Evolutionary conservation across 805 yeast species (phyloP), one percentile per base, ranked within the genome.

Genomic region (Kluyveromyces wickerhamii): DNA sequence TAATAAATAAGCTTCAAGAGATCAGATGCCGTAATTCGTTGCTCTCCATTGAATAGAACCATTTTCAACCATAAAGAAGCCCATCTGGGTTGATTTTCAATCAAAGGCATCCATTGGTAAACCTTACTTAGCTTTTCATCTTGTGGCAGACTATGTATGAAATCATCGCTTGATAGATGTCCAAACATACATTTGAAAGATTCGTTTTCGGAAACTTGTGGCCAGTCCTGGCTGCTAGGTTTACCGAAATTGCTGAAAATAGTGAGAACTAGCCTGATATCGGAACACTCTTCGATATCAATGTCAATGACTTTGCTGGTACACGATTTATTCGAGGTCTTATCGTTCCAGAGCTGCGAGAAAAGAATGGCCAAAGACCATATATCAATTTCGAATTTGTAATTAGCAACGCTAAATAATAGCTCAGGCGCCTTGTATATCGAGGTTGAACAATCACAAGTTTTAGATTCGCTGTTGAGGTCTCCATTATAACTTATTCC

Each of bases 401-500:
- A 85, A 38, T 65, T 60, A 11, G 62, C 52, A 7, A 71, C 63
- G 1, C 86, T 82, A 30, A 81, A 69, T 29, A 84, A 60, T 30
- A 82, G 58, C 47, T 85, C 94, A 0, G 94, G 89, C 0, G 94
- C 78, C 44, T 82, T 77, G 58, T 77, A 86, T 29, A 67, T 68
- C 1, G 79, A 77, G 0, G 89, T 78, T 14, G 79, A 70, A 7
- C 86, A 77, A 37, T 71, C 75, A 9, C 66, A 54, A 21, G 66
- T 52, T 37, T 63, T 64, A 5, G 43, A 36, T 15, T 51, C 46
- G 4, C 30, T 26, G 62, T 38, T 34, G 11, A 54, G 49, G 5
- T 55, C 51, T 1, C 46, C 39, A 29, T 51, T 51, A 33, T 71
- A 69, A 24, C 84, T 77, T 2, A 76, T 69, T 5, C 94, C 92